These are phyloP conservation scores for Dendrobium huoshanense DNA, from an alignment of 106 monocot genomes.

Conservation along the genomic window DNA sequence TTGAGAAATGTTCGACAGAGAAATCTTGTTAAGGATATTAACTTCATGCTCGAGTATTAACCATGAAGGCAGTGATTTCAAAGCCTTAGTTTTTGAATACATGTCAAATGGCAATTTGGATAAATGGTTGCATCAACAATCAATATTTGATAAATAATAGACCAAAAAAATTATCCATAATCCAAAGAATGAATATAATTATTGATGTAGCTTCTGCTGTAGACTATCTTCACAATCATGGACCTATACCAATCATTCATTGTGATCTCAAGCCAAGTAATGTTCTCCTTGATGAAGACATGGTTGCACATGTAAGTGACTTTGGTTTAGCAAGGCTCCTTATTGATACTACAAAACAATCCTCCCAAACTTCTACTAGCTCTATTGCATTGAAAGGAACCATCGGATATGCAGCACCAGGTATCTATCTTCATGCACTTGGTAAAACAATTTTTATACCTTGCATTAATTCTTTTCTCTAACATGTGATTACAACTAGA, in stretches of 20 bases:
- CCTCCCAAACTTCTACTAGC: no score
- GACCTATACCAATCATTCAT: conserved; percentile 24
- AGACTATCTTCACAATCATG: conserved; percentile 44
- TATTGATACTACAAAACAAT: neutral
- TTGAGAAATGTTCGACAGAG: conserved; percentile 26
- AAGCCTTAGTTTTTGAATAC: conserved; percentile 22
- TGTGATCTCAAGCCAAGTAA: conserved; percentile 35
- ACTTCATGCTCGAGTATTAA: conserved; percentile 19
- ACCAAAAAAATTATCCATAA: neutral
- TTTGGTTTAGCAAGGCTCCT: neutral
- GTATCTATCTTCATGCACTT: neutral
- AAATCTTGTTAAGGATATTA: conserved; percentile 36
- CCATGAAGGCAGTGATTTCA: conserved; percentile 22
- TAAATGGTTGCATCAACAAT: conserved; percentile 20
- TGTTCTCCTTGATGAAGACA: conserved; percentile 1
- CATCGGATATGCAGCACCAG: neutral
- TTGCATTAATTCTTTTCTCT: no score
- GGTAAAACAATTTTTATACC: no score
- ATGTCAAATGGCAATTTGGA: conserved; percentile 36
- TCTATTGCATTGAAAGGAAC: neutral
- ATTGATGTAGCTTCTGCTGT: conserved; percentile 46
- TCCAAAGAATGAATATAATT: conserved; percentile 28
- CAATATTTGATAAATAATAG: neutral
- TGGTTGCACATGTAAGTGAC: neutral
- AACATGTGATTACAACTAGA: conserved; percentile 1